Base-by-base conservation (phyloP, 495 filamentous ascomycete species). In the Penicillium riverlandense region DNA sequence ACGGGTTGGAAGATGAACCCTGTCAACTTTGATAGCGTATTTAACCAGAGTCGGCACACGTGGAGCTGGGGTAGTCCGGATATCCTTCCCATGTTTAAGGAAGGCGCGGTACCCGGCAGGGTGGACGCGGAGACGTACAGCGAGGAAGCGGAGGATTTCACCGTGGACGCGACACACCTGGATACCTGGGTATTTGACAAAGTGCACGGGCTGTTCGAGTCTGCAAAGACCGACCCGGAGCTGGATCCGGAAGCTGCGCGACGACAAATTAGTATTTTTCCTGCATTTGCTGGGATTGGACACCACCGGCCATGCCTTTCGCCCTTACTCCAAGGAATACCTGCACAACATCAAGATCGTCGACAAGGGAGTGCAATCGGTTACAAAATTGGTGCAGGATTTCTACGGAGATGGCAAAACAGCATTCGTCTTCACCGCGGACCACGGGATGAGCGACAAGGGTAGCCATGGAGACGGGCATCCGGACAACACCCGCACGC, bases 1-100 rank as follows among this genome's bases (percentile, higher is more conserved):
- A 99, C 94, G 8, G 94, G 94, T 11, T 99, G 94, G 94, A 97
- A 97, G 65, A 65, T 96, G 55, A 99, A 99, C 59, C 92, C 94
- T 0, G 94, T 99, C 49, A 87, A 96, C 59, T 99, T 99, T 56
- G 94, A 99, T 69, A 96, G 90, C 53, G 86, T 99, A 8, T 99
- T 99, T 77, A 99, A 99, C 58, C 82, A 85, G 44, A 96, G 90
- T 57, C 71, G 85, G 28, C 94, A 97, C 66, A 97, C 94, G 4
- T 99, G 94, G 94, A 91, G 88, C 62, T 99, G 94, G 94, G 92
- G 94, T 7, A 96, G 91, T 55, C 91, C 91, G 10, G 94, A 99
- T 70, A 99, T 99, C 55, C 68, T 97, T 40, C 87, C 82, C 9
- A 99, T 99, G 94, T 99, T 99, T 58, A 80, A 94, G 58, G 80